phyloP scores from a whole-genome alignment of 164 flowering plant genomes.

The Macadamia tetraphylla region DNA sequence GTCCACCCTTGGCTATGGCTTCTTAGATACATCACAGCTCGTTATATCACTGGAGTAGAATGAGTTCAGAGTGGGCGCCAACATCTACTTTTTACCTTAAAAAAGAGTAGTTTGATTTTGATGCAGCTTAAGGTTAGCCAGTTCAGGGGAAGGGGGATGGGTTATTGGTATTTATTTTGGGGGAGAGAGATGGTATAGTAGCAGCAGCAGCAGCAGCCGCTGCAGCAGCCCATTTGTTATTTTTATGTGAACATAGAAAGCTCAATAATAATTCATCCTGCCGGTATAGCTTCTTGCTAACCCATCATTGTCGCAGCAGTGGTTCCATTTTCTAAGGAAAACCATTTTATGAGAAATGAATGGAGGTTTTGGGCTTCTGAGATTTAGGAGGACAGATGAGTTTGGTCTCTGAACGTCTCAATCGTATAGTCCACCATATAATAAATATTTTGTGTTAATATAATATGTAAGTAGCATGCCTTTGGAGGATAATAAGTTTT shows the following conservation, averaged over 20 bases:
- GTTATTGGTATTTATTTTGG: neutral
- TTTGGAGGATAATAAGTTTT: too few species aligned
- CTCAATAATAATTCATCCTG: neutral
- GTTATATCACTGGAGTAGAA: neutral
- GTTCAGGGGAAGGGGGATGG: neutral
- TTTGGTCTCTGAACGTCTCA: too few species aligned
- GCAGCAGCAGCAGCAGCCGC: neutral
- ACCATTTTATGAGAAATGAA: too few species aligned
- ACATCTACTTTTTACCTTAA: neutral
- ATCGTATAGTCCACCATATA: too few species aligned
- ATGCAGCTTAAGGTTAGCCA: too few species aligned
- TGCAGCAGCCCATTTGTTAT: constrained; percentile 2
- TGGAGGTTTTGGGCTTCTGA: too few species aligned
- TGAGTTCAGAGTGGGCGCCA: too few species aligned
- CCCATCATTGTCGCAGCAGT: neutral
- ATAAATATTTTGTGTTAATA: too few species aligned
- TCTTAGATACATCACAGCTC: constrained; percentile 9
- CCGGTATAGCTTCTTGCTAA: neutral
- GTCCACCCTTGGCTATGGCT: constrained; percentile 15
- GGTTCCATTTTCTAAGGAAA: neutral
- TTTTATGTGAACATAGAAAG: neutral
- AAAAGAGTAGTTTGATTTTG: neutral
- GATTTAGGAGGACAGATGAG: too few species aligned
- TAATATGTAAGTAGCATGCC: too few species aligned
- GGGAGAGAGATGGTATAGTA: neutral